These are phyloP conservation scores for Wickerhamomyces bovis DNA, from an alignment of 805 yeast species.

Conservation along the genomic window DNA sequence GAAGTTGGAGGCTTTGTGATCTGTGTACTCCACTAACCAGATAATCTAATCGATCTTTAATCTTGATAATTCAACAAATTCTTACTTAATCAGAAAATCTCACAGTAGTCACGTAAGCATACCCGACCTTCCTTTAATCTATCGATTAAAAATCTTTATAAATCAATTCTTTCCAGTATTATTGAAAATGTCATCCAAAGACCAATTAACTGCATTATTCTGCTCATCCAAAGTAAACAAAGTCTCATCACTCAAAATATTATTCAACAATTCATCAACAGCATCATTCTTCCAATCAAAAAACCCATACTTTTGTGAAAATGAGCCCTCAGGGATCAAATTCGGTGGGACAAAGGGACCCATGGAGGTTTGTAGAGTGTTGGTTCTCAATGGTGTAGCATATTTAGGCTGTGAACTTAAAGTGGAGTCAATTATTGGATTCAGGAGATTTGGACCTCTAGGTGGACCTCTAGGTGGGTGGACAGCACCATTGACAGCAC, in stretches of 20 bases:
- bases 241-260: slow-evolving; percentile 8
- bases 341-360: not conserved
- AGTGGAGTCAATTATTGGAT: slow-evolving; percentile 2
- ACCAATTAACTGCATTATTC: slow-evolving; percentile 6
- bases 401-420: not conserved
- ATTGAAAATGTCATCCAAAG: not conserved
- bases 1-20: slow-evolving; percentile 13
- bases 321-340: not conserved
- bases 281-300: slow-evolving; percentile 12
- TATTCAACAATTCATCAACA: slow-evolving; percentile 12
- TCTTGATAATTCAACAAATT: no score
- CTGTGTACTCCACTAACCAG: no score
- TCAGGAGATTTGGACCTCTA: not conserved
- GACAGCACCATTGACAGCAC: not conserved
- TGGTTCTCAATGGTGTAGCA: not conserved
- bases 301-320: slow-evolving; percentile 2
- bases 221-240: slow-evolving; percentile 5
- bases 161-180: slow-evolving; percentile 34
- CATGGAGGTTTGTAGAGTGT: not conserved
- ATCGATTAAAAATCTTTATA: slow-evolving; percentile 52
- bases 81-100: no score
- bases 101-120: no score
- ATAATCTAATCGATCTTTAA: no score
- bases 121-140: no score
- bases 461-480: not conserved